Evolutionary conservation across 2,329 filamentous ascomycete genomes (phyloP).

Genomic region (Diaporthe capsici): DNA sequence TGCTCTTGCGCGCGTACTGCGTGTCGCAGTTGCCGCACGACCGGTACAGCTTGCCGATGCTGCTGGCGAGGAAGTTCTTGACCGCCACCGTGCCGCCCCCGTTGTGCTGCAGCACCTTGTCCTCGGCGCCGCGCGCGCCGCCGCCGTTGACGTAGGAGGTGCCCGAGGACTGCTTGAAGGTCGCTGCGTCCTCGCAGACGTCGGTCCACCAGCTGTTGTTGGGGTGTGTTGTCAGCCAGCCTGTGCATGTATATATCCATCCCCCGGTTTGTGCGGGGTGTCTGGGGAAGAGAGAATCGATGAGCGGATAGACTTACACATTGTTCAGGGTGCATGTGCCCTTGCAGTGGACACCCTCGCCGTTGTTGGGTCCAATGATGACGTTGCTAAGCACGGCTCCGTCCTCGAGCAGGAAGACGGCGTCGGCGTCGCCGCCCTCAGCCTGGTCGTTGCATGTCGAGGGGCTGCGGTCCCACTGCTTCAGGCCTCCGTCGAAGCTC

Average conservation of each 20-base stretch:
- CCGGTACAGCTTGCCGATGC: conserved; percentile 62
- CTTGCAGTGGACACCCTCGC: conserved; percentile 64
- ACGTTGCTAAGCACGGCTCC: conserved; percentile 65
- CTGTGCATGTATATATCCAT: neutral
- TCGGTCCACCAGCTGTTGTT: conserved; percentile 52
- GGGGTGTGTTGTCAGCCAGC: conserved; percentile 45
- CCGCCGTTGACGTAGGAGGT: conserved; percentile 56
- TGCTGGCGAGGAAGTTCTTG: conserved; percentile 57
- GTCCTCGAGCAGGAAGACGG: conserved; percentile 64
- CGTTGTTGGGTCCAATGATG: conserved; percentile 63
- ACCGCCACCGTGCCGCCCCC: conserved; percentile 52
- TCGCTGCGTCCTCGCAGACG: conserved; percentile 53
- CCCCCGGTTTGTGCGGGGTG: neutral
- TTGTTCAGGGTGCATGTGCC: conserved; percentile 59
- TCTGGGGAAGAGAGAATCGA: neutral
- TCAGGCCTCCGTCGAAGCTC: conserved; percentile 61
- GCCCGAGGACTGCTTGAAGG: conserved; percentile 52
- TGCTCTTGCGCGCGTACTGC: conserved; percentile 55
- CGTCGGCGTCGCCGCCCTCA: conserved; percentile 50
- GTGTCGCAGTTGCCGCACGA: conserved; percentile 63
- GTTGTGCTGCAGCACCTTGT: conserved; percentile 57
- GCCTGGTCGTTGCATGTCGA: conserved; percentile 40
- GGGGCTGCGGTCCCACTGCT: conserved; percentile 38
- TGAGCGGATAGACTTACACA: conserved; percentile 14
- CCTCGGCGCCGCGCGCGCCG: conserved; percentile 52